A percentile compares a stretch with the other conserved stretches of the same genome.
Evolutionary conservation across 306 rosid genomes (phyloP).

Genomic region (Fragaria iinumae): DNA sequence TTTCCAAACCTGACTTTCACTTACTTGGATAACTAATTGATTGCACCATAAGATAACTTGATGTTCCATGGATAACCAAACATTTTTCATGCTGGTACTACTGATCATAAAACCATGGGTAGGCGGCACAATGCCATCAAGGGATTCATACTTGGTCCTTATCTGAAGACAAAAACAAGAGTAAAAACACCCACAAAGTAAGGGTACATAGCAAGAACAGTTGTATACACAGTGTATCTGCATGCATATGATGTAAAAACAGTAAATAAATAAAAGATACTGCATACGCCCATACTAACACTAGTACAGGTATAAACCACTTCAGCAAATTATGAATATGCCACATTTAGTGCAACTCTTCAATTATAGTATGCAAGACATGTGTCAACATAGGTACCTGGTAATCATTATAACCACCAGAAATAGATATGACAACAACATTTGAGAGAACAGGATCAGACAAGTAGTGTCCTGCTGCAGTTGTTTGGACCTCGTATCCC

Average conservation of each 20-base stretch:
- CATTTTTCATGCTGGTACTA: constrained; percentile 88
- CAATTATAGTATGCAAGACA: constrained; percentile 11
- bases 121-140: constrained; percentile 91
- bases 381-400: constrained; percentile 52
- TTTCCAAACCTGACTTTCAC: constrained; percentile 28
- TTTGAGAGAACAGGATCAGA: constrained; percentile 73
- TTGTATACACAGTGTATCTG: neutral
- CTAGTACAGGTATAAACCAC: neutral
- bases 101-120: constrained; percentile 98
- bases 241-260: neutral
- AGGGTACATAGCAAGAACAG: constrained; percentile 19
- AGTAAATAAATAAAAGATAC: neutral
- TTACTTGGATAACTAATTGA: constrained; percentile 90
- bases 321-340: neutral
- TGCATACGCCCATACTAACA: neutral
- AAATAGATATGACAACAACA: constrained; percentile 82
- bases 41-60: constrained; percentile 97
- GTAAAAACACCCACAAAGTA: constrained; percentile 12
- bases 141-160: constrained; percentile 75
- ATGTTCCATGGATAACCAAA: constrained; percentile 99
- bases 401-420: constrained; percentile 88
- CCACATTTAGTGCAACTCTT: constrained; percentile 19
- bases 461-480: constrained; percentile 54
- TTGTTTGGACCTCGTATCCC: constrained; percentile 70
- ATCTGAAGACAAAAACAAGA: constrained; percentile 49